A percentile compares a stretch with the other conserved stretches of the same genome.
Evolutionary conservation across 805 yeast genomes (phyloP).

Genomic region (Starmerella geochares): DNA sequence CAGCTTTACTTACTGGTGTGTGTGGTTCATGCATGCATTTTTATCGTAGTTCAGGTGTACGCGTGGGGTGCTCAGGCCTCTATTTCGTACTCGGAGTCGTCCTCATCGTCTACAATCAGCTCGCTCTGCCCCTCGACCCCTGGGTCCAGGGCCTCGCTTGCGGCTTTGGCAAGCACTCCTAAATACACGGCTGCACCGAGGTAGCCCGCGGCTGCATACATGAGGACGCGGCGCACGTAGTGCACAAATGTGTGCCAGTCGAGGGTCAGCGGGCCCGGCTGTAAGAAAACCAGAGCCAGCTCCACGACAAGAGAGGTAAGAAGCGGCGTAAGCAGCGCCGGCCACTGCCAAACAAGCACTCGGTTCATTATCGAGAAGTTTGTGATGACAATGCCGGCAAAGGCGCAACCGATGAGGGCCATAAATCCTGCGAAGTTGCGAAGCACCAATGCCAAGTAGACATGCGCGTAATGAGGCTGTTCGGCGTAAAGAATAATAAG

Average conservation of each 20-base stretch:
- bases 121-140: constrained; percentile 26
- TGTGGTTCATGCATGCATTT: neutral
- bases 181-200: constrained; percentile 24
- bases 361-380: constrained; percentile 19
- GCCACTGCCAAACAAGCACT: constrained; percentile 26
- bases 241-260: neutral
- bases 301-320: constrained; percentile 5
- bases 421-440: constrained; percentile 21
- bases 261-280: neutral
- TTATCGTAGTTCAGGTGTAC: too few relatives aligned
- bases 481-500: constrained; percentile 7
- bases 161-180: constrained; percentile 25
- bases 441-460: constrained; percentile 20
- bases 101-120: constrained; percentile 26
- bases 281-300: neutral
- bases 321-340: constrained; percentile 9
- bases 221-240: constrained; percentile 6
- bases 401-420: constrained; percentile 23
- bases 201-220: constrained; percentile 23
- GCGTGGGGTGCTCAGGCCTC: constrained; percentile 10
- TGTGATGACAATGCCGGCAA: constrained; percentile 18
- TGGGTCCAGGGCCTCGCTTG: constrained; percentile 24
- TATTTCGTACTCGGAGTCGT: constrained; percentile 22
- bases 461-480: constrained; percentile 5
- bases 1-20: too few relatives aligned